Base-by-base conservation (phyloP, 495 filamentous ascomycete genomes). In the Neurospora sp. region DNA sequence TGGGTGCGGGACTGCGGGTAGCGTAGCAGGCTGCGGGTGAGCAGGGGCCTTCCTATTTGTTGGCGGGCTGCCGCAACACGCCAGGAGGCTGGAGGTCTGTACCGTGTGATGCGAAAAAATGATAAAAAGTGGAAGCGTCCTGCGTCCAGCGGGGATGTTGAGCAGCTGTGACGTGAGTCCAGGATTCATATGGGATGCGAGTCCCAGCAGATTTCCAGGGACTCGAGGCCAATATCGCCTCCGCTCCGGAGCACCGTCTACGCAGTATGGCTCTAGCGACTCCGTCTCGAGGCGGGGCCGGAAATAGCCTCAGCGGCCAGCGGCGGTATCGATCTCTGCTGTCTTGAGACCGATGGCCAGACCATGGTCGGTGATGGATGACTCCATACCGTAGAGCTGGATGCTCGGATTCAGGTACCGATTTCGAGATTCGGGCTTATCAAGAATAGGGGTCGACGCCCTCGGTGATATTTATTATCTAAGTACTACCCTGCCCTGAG, bases 21-120 rank as follows among this genome's bases (percentile, higher is more conserved):
- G 70, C 41, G 70, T 70, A 39, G 72, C 39, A 71, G 42, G 68
- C 35, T 37, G 69, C 68, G 69, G 46, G 72, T 31, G 71, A 71
- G 73, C 73, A 53, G 65, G 16, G 75, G 44, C 22, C 31, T 53
- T 72, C 69, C 31, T 74, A 74, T 76, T 76, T 74, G 73, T 70
- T 70, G 74, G 69, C 44, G 59, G 69, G 53, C 71, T 73, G 71
- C 71, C 74, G 72, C 71, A 69, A 69, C 46, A 73, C 70, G 69
- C 74, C 74, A 22, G 73, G 72, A 75, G 74, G 72, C 69, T 74
- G 53, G 72, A 71, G 44, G 70, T 35, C 38, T 70, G 74, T 71
- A 78, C 69, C 76, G 76, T 78, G 76, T 76, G 77, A 78, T 78
- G 77, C 42, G 69, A 74, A 73, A 72, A 48, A 27, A 70, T 71